A percentile compares a stretch with the other conserved stretches of the same genome.
Conservation (phyloP, 345 rosid genomes). For the Geranium brycei region DNA sequence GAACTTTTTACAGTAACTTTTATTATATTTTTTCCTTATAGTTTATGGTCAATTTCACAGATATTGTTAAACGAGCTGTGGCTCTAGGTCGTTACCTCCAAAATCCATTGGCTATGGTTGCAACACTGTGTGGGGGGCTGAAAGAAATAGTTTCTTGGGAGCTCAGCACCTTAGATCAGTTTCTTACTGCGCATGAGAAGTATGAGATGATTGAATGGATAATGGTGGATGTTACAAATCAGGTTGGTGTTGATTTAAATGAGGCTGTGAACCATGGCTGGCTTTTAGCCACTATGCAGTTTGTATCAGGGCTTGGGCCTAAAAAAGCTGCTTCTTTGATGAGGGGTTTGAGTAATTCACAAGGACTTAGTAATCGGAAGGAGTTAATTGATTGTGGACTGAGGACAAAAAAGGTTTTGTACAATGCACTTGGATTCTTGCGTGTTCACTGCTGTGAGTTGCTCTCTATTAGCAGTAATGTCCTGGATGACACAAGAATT, state of each 20-base stretch:
- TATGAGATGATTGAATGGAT: conserved; percentile 84
- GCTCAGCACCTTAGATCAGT: conserved; percentile 58
- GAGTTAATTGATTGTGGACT: conserved; percentile 31
- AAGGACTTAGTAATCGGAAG: conserved; percentile 69
- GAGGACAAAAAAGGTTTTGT: conserved; percentile 53
- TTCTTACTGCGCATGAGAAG: conserved; percentile 78
- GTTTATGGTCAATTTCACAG: conserved; percentile 13
- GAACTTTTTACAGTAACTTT: neutral
- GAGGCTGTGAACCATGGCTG: conserved; percentile 87
- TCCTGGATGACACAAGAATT: conserved; percentile 93
- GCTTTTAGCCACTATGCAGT: conserved; percentile 84
- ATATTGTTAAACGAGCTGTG: conserved; percentile 88
- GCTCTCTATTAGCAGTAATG: conserved; percentile 83
- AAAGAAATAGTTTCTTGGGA: conserved; percentile 94
- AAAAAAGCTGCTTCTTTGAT: conserved; percentile 91
- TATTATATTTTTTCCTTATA: conserved; percentile 6
- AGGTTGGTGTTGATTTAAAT: conserved; percentile 89
- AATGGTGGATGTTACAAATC: conserved; percentile 85
- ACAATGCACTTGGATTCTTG: conserved; percentile 83
- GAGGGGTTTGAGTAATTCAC: conserved; percentile 80
- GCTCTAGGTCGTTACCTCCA: conserved; percentile 94
- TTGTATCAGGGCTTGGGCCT: conserved; percentile 91
- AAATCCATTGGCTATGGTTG: conserved; percentile 88
- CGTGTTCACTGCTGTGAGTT: conserved; percentile 87
- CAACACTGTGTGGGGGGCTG: conserved; percentile 86